Evolutionary conservation across 805 yeast species (phyloP), one percentile per base, ranked within the genome.

Genomic region (Zygosaccharomyces pseudorouxii): DNA sequence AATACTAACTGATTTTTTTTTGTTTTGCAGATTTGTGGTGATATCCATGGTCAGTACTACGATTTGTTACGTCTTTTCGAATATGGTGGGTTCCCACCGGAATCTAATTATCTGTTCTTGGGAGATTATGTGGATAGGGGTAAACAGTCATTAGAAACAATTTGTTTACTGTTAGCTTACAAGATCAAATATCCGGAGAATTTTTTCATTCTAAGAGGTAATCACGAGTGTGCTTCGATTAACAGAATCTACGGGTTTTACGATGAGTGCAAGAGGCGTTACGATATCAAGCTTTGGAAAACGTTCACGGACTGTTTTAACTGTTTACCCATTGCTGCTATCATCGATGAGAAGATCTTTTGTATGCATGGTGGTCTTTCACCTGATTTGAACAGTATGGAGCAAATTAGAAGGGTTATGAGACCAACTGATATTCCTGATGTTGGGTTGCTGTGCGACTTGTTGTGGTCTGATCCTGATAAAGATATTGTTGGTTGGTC

Each of bases 111-210:
- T 73, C 75, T 92, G 62, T 92, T 92, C 67, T 73, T 92, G 51
- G 99, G 99, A 57, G 99, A 92, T 76, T 92, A 92, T 67, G 99
- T 92, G 57, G 99, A 92, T 75, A 85, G 99, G 77, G 99, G 99
- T 65, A 89, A 90, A 68, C 98, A 93, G 75, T 88, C 96, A 27
- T 74, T 93, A 60, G 99, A 92, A 71, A 93, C 98, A 14, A 92
- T 92, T 63, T 92, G 98, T 71, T 74, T 92, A 56, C 75, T 92
- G 64, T 79, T 92, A 65, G 97, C 97, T 38, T 92, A 92, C 77
- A 92, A 92, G 75, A 92, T 92, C 72, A 92, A 92, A 76, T 93
- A 92, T 70, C 99, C 99, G 42, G 99, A 92, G 72, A 92, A 92
- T 74, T 92, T 92, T 67, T 92, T 92, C 72, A 89, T 92, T 61